phyloP scores from a whole-genome alignment of 352 stramenopile genomes.

The Sclerospora graminicola region DNA sequence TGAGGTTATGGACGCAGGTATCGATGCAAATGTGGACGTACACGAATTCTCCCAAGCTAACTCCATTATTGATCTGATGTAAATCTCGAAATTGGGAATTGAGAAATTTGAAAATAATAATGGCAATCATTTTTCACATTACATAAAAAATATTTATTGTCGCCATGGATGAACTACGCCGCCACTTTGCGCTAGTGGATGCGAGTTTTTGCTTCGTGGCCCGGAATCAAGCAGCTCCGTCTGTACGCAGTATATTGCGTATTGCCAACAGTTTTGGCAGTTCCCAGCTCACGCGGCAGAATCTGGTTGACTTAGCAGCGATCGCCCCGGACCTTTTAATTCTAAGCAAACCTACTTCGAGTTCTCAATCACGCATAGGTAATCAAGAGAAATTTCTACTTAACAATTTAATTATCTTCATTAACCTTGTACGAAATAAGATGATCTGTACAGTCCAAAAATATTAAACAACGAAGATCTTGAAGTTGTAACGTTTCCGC shows the following conservation, averaged over 20 bases:
- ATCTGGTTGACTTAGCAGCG: conserved; percentile 32
- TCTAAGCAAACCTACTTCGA: conserved; percentile 7
- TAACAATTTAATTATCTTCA: too few species aligned
- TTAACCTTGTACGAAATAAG: conserved; percentile 5
- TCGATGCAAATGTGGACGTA: conserved; percentile 22
- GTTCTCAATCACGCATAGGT: too few species aligned
- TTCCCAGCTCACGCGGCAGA: conserved; percentile 19
- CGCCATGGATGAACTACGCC: conserved; percentile 2
- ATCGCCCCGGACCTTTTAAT: conserved; percentile 40
- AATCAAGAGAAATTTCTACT: too few species aligned
- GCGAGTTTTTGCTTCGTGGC: conserved; percentile 57
- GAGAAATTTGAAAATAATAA: too few species aligned
- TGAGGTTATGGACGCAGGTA: neutral
- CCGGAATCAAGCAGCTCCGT: conserved; percentile 31
- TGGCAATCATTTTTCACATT: too few species aligned
- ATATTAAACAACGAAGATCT: conserved; percentile 15
- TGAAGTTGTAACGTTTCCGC: conserved; percentile 54
- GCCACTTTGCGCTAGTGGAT: conserved; percentile 59
- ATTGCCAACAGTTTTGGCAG: conserved; percentile 53
- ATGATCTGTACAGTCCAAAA: conserved; percentile 32
- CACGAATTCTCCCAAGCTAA: conserved; percentile 67
- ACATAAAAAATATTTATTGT: too few species aligned
- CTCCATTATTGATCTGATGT: conserved; percentile 34
- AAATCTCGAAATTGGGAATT: too few species aligned
- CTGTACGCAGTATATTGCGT: conserved; percentile 39